Conservation (phyloP, 371 early-diverging fungal genomes). For the Aphelidium insulamus region DNA sequence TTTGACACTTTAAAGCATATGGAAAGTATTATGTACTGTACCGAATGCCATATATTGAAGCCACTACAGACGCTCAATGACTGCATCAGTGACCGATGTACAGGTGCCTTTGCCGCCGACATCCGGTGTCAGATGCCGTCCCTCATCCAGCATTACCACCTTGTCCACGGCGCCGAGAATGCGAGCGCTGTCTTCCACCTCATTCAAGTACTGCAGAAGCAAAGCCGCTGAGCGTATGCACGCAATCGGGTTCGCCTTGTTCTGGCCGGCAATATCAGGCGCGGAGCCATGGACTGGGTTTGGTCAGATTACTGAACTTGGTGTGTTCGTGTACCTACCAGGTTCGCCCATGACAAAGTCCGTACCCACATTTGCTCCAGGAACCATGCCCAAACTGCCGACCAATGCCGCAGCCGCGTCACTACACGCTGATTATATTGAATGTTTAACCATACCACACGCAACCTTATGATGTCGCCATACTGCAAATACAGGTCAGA, state of each 20-base stretch:
- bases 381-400: slow-evolving; percentile 79
- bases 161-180: slow-evolving; percentile 70
- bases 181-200: slow-evolving; percentile 36
- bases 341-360: slow-evolving; percentile 82
- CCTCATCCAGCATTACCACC: slow-evolving; percentile 42
- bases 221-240: slow-evolving; percentile 76
- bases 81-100: slow-evolving; percentile 51
- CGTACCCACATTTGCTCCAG: slow-evolving; percentile 82
- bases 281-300: slow-evolving; percentile 69
- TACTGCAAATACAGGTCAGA: too few relatives aligned
- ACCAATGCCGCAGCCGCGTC: slow-evolving; percentile 90
- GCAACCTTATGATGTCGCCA: slow-evolving; percentile 77
- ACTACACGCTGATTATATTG: slow-evolving; percentile 9
- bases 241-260: slow-evolving; percentile 84
- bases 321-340: slow-evolving; percentile 9
- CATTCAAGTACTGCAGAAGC: slow-evolving; percentile 61
- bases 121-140: slow-evolving; percentile 53
- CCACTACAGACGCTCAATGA: slow-evolving; percentile 42
- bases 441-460: too few relatives aligned
- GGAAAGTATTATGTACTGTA: too few relatives aligned
- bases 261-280: slow-evolving; percentile 85
- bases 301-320: background rate
- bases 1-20: too few relatives aligned
- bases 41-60: too few relatives aligned
- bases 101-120: slow-evolving; percentile 76